Conservation (phyloP, 2,329 filamentous ascomycete genomes). For the Drechslera avenae region DNA sequence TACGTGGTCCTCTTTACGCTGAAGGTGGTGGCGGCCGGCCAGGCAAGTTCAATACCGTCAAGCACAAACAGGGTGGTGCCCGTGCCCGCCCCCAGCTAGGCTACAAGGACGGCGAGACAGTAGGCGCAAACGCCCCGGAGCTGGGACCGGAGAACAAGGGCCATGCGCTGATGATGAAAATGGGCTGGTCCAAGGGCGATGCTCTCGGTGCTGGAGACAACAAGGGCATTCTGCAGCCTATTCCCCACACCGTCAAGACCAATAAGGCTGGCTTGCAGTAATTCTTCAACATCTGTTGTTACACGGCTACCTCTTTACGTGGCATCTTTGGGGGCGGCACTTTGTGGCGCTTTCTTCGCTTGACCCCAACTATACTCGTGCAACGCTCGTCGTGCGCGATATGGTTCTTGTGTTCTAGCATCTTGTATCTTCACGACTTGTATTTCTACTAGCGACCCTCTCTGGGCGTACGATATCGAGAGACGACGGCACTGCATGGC, state of each 20-base stretch:
- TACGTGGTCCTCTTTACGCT: constrained; percentile 27
- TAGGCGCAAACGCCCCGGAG: constrained; percentile 84
- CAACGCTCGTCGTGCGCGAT: too few relatives aligned
- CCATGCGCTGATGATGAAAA: constrained; percentile 87
- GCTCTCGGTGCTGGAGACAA: constrained; percentile 81
- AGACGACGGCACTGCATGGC: background rate
- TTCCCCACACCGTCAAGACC: constrained; percentile 85
- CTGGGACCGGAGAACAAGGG: constrained; percentile 83
- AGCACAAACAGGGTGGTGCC: constrained; percentile 17
- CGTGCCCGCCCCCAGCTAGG: constrained; percentile 34
- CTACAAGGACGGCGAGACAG: constrained; percentile 84
- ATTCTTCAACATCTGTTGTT: background rate
- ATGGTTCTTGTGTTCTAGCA: too few relatives aligned
- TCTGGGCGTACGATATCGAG: background rate
- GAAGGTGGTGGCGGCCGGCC: constrained; percentile 17
- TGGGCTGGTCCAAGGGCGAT: constrained; percentile 92
- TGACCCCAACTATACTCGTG: background rate
- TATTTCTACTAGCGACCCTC: background rate
- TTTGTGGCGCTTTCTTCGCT: background rate
- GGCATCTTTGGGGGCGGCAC: background rate
- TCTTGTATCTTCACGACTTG: background rate
- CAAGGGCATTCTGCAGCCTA: constrained; percentile 85
- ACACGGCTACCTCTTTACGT: background rate
- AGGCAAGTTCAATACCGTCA: constrained; percentile 14
- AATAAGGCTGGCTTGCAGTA: constrained; percentile 74